phyloP scores from a whole-genome alignment of 345 rosid species.

The Moricandia arvensis region DNA sequence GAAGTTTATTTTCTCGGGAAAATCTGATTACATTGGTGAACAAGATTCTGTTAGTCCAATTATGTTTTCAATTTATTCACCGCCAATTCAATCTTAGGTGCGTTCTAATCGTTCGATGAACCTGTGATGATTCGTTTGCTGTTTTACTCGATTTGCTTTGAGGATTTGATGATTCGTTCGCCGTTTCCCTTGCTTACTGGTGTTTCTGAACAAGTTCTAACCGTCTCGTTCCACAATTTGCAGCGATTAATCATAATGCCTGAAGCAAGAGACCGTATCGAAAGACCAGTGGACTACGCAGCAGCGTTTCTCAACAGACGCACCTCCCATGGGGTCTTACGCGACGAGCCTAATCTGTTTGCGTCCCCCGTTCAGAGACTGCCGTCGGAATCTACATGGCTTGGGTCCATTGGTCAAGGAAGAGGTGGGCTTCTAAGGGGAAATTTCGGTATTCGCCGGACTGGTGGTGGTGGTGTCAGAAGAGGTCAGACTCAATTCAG shows the following conservation, averaged over 20 bases:
- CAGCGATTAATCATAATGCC: slow-evolving; percentile 43
- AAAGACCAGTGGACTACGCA: slow-evolving; percentile 54
- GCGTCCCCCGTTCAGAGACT: slow-evolving; percentile 44
- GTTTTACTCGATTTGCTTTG: background rate
- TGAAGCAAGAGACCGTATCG: slow-evolving; percentile 73
- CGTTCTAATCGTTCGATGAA: too few relatives aligned
- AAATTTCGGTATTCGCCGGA: slow-evolving; percentile 29
- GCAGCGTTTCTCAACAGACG: slow-evolving; percentile 49
- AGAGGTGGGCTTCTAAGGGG: slow-evolving; percentile 39
- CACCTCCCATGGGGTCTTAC: slow-evolving; percentile 38
- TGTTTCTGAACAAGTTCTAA: background rate
- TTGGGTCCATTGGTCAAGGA: slow-evolving; percentile 9
- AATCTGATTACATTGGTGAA: too few relatives aligned
- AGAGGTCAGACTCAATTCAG: slow-evolving; percentile 15
- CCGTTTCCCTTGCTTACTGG: too few relatives aligned
- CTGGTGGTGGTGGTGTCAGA: slow-evolving; percentile 17
- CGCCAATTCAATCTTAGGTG: too few relatives aligned
- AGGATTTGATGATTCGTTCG: background rate
- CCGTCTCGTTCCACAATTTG: background rate
- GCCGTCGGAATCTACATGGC: background rate
- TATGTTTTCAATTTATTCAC: too few relatives aligned
- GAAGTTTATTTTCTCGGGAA: too few relatives aligned
- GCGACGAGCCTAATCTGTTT: slow-evolving; percentile 40
- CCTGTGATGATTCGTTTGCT: background rate
- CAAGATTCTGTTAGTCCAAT: too few relatives aligned